Conservation (phyloP, 345 rosid genomes). For the Gossypium rotundifolium region DNA sequence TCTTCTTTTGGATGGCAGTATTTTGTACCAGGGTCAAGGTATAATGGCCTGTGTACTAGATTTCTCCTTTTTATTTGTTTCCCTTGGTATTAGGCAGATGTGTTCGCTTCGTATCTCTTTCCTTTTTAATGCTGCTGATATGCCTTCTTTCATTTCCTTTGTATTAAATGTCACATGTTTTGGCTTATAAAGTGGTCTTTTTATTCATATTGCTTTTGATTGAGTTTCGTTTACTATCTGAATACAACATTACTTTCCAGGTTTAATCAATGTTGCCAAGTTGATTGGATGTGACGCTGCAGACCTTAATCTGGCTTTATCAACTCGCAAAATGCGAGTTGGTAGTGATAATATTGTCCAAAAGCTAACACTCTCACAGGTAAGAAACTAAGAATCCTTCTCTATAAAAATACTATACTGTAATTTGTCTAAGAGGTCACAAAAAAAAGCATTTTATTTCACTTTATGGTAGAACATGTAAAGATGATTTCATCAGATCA, state of each 20-base stretch:
- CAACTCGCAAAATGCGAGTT: constrained; percentile 92
- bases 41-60: neutral
- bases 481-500: constrained; percentile 4
- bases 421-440: constrained; percentile 9
- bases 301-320: constrained; percentile 68
- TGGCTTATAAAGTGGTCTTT: neutral
- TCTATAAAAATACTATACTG: neutral
- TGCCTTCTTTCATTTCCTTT: neutral
- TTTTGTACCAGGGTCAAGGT: constrained; percentile 2
- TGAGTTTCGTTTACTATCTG: neutral
- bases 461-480: neutral
- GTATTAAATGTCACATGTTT: neutral
- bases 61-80: neutral
- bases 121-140: neutral
- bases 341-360: constrained; percentile 87
- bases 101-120: neutral
- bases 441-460: neutral
- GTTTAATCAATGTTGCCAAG: constrained; percentile 63
- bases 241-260: constrained; percentile 33
- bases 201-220: neutral
- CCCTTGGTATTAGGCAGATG: neutral
- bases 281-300: constrained; percentile 69
- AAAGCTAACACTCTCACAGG: constrained; percentile 84
- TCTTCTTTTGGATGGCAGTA: neutral
- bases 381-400: constrained; percentile 32